Conservation (phyloP, 768 basidiomycete genomes). For the Termitomyces sp. region DNA sequence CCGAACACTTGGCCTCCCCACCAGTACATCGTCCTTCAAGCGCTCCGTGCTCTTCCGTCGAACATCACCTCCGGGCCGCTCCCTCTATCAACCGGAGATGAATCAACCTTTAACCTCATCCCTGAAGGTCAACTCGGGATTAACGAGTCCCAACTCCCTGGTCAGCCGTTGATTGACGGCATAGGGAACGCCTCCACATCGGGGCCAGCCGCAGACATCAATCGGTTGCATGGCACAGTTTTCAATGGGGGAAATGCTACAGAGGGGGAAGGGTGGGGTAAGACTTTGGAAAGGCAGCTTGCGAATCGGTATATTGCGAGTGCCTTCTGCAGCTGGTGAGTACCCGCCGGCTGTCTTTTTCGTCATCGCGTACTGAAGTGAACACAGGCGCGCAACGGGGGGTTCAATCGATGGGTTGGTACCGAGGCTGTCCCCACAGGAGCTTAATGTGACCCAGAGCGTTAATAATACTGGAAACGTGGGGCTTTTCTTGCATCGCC, state of each 20-base stretch:
- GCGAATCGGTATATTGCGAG: conserved; percentile 84
- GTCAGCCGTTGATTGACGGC: conserved; percentile 44
- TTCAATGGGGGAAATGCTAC: conserved; percentile 62
- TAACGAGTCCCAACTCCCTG: conserved; percentile 61
- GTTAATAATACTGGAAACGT: conserved; percentile 69
- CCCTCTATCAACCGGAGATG: conserved; percentile 41
- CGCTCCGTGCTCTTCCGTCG: conserved; percentile 66
- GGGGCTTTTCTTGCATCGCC: conserved; percentile 21
- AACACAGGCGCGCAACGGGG: conserved; percentile 76
- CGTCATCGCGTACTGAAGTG: neutral
- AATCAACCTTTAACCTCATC: conserved; percentile 63
- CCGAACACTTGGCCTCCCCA: conserved; percentile 91
- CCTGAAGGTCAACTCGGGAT: conserved; percentile 80
- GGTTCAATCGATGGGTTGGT: conserved; percentile 72
- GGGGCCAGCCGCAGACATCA: conserved; percentile 58
- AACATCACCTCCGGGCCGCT: conserved; percentile 56
- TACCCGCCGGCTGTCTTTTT: conserved; percentile 1
- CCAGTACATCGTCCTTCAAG: conserved; percentile 74
- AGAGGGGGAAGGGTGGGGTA: conserved; percentile 58
- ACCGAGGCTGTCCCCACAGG: conserved; percentile 59
- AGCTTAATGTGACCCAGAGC: conserved; percentile 66
- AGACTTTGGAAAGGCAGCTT: conserved; percentile 58
- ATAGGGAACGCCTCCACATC: conserved; percentile 40
- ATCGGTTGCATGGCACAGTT: conserved; percentile 45
- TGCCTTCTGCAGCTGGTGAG: conserved; percentile 84